These are phyloP conservation scores for Silene vulgaris DNA, from an alignment of 179 eudicot species.

Conservation along the genomic window DNA sequence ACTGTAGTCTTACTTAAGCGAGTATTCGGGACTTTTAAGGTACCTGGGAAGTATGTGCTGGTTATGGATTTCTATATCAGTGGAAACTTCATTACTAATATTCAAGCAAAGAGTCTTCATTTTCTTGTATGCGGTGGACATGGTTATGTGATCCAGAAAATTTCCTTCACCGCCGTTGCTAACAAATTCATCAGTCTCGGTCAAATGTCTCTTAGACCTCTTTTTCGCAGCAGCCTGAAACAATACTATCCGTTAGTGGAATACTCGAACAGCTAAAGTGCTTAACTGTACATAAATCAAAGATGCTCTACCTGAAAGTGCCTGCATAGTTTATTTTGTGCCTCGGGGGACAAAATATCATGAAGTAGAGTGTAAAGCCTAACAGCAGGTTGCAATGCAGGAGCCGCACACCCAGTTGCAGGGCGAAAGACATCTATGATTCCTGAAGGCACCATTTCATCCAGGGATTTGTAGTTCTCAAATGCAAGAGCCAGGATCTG, in stretches of 20 bases:
- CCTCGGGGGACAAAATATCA: constrained; percentile 85
- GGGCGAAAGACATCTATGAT: constrained; percentile 64
- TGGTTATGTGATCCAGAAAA: constrained; percentile 51
- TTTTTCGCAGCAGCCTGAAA: constrained; percentile 90
- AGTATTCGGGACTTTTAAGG: neutral
- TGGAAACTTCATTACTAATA: constrained; percentile 69
- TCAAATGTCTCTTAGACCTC: constrained; percentile 79
- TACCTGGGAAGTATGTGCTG: constrained; percentile 87
- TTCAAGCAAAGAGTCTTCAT: constrained; percentile 80
- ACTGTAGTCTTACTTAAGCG: neutral
- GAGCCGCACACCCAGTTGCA: constrained; percentile 80
- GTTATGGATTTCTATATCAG: constrained; percentile 86
- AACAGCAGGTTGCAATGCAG: constrained; percentile 79
- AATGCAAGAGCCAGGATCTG: constrained; percentile 76
- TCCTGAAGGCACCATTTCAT: constrained; percentile 68
- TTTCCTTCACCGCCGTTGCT: constrained; percentile 51
- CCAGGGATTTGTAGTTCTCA: constrained; percentile 86
- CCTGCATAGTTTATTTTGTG: constrained; percentile 73
- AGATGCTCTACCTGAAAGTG: constrained; percentile 67
- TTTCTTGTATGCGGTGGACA: constrained; percentile 78
- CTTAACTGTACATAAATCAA: neutral
- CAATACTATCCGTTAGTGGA: constrained; percentile 15
- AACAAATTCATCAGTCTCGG: constrained; percentile 85
- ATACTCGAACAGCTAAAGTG: constrained; percentile 4
- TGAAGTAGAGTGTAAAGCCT: constrained; percentile 80